phyloP scores from a whole-genome alignment of 1,284 basidiomycete species.

The Marasmius oreades region DNA sequence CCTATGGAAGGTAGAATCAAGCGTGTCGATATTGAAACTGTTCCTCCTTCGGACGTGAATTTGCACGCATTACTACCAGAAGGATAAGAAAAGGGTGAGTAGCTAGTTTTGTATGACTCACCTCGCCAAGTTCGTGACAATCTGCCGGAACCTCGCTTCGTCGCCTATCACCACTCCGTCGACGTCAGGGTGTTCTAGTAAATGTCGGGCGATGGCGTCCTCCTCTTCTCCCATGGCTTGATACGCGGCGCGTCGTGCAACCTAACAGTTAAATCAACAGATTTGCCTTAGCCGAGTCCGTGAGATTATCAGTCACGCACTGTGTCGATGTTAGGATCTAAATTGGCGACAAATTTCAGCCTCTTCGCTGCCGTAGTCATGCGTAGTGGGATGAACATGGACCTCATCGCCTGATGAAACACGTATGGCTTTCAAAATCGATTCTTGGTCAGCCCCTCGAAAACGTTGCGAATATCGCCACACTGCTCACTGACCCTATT shows the following conservation, averaged over 20 bases:
- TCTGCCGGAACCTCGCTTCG: conserved; percentile 66
- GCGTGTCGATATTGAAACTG: conserved; percentile 44
- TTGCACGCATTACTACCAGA: conserved; percentile 50
- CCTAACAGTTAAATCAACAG: conserved; percentile 20
- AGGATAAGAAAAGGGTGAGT: neutral
- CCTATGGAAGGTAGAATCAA: conserved; percentile 32
- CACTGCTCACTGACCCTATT: conserved; percentile 6
- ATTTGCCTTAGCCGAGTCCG: conserved; percentile 8
- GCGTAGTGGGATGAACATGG: conserved; percentile 60
- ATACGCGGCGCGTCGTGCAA: conserved; percentile 38
- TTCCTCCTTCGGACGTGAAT: conserved; percentile 64
- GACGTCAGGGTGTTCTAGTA: conserved; percentile 32
- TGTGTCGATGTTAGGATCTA: conserved; percentile 61
- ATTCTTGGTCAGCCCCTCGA: neutral
- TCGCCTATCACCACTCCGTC: conserved; percentile 58
- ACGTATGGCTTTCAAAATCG: conserved; percentile 48
- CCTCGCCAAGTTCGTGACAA: conserved; percentile 62
- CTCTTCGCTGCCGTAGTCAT: conserved; percentile 58
- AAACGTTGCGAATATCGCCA: conserved; percentile 1
- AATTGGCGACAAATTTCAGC: conserved; percentile 51
- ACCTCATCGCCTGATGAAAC: conserved; percentile 66
- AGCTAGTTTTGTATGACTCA: conserved; percentile 21
- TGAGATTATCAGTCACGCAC: conserved; percentile 21
- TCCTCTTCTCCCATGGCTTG: conserved; percentile 37
- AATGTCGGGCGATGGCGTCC: conserved; percentile 21